Evolutionary conservation across 192 early-diverging fungal genomes (phyloP), one percentile per base, ranked within the genome.

Genomic region (Coemansia sp.): DNA sequence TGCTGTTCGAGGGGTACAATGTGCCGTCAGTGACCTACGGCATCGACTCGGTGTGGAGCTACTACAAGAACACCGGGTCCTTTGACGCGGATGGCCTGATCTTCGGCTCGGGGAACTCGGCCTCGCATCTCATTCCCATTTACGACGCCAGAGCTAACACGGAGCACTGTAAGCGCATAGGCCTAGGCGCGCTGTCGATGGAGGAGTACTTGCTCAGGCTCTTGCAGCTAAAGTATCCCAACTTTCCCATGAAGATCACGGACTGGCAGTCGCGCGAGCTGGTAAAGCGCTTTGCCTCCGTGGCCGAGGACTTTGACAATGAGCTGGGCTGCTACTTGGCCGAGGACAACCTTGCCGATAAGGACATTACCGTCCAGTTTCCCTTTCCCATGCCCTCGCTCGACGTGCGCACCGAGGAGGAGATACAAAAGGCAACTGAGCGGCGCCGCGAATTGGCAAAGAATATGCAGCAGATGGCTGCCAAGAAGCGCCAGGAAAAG

Each of bases 201-300:
- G 87, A 89, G 10, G 93, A 94, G 25, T 94, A 89, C 57, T 81
- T 97, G 90, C 79, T 93, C 35, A 93, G 92, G 69, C 85, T 95
- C 2, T 80, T 96, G 82, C 94, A 96, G 76, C 86, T 92, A 38
- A 97, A 97, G 68, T 97, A 96, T 65, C 90, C 94, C 0, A 89
- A 87, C 1, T 94, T 96, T 53, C 96, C 96, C 0, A 87, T 88
- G 70, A 93, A 91, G 60, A 88, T 96, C 74, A 90, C 91, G 1
- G 67, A 85, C 10, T 79, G 76, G 43, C 92, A 96, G 69, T 87
- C 93, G 20, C 85, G 90, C 85, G 81, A 90, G n/a, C 67, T 95
- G 10, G 79, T 94, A 8, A 79, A 89, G 43, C 73, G 87, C 10
- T 89, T 89, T 64, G 79, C 84, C 11, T 89, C 89, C 70, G 86